Percentiles rank a stretch among this genome's conserved stretches.
Evolutionary conservation across 176 grass and related monocot species (phyloP).

Genomic region (Aegilops tauschii): DNA sequence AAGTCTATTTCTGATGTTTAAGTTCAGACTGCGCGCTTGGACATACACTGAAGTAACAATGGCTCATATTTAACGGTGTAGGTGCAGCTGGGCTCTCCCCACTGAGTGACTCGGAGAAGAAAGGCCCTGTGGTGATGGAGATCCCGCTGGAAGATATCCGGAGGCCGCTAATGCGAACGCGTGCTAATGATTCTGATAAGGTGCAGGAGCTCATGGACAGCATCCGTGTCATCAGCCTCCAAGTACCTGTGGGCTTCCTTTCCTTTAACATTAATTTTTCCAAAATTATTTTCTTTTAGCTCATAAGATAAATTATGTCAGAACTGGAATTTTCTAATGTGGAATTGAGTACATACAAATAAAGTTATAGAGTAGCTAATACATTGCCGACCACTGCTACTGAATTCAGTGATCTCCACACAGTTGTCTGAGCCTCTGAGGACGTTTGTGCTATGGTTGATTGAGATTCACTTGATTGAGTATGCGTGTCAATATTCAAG

Average conservation of each 20-base stretch:
- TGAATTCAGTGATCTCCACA: background rate
- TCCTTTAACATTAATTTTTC: constrained; percentile 4
- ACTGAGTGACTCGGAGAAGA: constrained; percentile 37
- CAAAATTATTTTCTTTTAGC: background rate
- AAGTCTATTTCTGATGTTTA: background rate
- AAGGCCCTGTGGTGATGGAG: constrained; percentile 71
- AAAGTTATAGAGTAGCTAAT: too few relatives aligned
- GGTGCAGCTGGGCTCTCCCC: constrained; percentile 25
- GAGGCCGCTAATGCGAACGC: constrained; percentile 58
- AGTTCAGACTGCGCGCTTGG: background rate
- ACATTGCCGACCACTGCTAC: background rate
- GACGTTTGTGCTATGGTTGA: background rate
- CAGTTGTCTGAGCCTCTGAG: background rate
- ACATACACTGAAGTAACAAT: background rate
- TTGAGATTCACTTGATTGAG: constrained; percentile 9
- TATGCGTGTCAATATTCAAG: background rate
- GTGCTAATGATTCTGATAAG: constrained; percentile 62
- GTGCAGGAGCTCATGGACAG: constrained; percentile 88
- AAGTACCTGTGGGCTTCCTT: constrained; percentile 63
- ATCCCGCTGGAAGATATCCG: constrained; percentile 75
- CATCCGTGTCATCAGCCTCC: constrained; percentile 76
- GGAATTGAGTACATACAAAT: too few relatives aligned
- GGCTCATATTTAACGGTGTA: background rate
- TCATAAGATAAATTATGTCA: constrained; percentile 9
- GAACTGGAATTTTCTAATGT: background rate